A percentile compares a stretch with the other conserved stretches of the same genome.
These are phyloP conservation scores for Serendipita sp. DNA, from an alignment of 768 basidiomycete genomes.

Conservation along the genomic window DNA sequence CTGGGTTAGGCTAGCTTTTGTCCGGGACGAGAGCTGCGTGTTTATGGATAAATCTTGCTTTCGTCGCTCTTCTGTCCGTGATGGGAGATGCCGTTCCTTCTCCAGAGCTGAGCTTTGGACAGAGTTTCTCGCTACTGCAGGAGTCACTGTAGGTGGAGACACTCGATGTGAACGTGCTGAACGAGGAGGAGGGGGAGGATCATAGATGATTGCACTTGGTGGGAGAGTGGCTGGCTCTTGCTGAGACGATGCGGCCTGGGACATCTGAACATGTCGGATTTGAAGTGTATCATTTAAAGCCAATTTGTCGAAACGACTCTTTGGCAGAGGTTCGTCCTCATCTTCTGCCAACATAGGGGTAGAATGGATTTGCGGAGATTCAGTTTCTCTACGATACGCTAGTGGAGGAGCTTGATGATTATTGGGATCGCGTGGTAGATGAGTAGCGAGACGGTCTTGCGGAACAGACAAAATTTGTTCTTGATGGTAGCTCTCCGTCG, in stretches of 20 bases:
- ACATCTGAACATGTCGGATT: background rate
- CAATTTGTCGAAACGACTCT: background rate
- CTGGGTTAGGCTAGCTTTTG: too few relatives aligned
- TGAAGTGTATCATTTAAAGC: background rate
- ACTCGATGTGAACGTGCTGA: background rate
- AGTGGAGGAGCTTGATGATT: too few relatives aligned
- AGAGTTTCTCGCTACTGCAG: background rate
- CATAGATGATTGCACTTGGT: background rate
- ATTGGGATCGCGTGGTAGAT: too few relatives aligned
- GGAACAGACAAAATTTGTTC: too few relatives aligned
- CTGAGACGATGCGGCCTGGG: background rate
- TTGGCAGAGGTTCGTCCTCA: background rate
- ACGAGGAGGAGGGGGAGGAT: background rate
- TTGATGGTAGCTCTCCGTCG: too few relatives aligned
- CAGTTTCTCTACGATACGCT: too few relatives aligned
- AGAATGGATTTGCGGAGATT: too few relatives aligned
- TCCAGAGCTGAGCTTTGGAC: background rate
- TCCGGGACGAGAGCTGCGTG: too few relatives aligned
- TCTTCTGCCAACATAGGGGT: background rate
- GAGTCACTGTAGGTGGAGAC: conserved; percentile 6
- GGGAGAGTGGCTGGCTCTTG: background rate
- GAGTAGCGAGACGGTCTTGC: too few relatives aligned
- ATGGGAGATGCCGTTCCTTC: background rate
- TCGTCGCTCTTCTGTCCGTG: too few relatives aligned
- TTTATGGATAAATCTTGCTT: too few relatives aligned